Conservation (phyloP, 2,329 filamentous ascomycete species). For the Seiridium cupressi region DNA sequence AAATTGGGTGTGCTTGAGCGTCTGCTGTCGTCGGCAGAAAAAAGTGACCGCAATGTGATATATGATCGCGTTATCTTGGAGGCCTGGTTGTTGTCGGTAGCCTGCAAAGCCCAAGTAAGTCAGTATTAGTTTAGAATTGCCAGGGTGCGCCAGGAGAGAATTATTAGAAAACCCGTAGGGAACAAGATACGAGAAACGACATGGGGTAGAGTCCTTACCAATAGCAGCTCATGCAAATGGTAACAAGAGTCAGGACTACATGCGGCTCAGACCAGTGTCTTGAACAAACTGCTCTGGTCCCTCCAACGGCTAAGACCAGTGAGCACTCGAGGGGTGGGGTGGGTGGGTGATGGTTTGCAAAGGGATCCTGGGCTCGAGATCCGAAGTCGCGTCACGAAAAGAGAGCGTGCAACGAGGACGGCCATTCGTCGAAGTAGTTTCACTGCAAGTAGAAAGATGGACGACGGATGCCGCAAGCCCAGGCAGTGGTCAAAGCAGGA, state of each 20-base stretch:
- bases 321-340: background rate
- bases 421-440: background rate
- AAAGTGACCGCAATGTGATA: background rate
- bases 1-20: background rate
- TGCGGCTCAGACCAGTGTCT: background rate
- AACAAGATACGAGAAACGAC: background rate
- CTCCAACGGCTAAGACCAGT: background rate
- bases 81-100: too few relatives aligned
- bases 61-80: background rate
- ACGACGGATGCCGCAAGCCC: background rate
- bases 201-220: background rate
- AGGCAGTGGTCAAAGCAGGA: constrained; percentile 5
- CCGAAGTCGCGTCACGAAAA: background rate
- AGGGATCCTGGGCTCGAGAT: background rate
- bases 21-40: background rate
- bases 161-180: background rate
- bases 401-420: background rate
- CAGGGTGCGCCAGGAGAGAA: background rate
- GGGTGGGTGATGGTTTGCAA: background rate
- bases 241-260: background rate
- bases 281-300: background rate
- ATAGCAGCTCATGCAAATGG: background rate
- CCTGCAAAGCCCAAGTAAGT: background rate
- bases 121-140: background rate
- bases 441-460: background rate